These are phyloP conservation scores for Durotheca rogersii DNA, from an alignment of 495 filamentous ascomycete species.

Conservation along the genomic window DNA sequence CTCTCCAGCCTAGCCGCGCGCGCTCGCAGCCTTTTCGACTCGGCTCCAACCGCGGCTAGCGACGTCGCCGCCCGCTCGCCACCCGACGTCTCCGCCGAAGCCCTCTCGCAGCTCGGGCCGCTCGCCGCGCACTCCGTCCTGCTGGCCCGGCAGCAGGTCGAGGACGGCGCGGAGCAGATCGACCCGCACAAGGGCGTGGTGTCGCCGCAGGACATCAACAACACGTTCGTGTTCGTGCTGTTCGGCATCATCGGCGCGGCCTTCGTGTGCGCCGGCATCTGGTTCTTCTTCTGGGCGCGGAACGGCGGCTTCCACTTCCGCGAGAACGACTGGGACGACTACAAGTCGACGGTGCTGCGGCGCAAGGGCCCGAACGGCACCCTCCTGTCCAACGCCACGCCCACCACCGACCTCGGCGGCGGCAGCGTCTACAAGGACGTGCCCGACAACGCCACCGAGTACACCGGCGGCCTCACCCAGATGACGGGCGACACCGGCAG, in stretches of 20 bases:
- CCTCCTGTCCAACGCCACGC: constrained; percentile 75
- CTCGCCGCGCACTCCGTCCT: constrained; percentile 43
- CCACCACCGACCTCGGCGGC: constrained; percentile 76
- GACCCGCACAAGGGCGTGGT: constrained; percentile 55
- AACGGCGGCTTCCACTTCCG: constrained; percentile 90
- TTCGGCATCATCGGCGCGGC: constrained; percentile 81
- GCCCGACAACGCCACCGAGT: constrained; percentile 58
- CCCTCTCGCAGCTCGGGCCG: constrained; percentile 38
- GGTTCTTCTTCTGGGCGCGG: constrained; percentile 99
- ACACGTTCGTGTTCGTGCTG: constrained; percentile 75
- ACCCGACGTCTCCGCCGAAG: constrained; percentile 4
- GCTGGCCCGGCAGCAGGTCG: constrained; percentile 27
- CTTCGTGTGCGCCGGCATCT: constrained; percentile 76
- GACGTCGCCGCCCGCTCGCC: constrained; percentile 16
- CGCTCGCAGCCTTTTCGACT: constrained; percentile 29
- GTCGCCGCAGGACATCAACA: constrained; percentile 72
- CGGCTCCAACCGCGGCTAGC: constrained; percentile 18
- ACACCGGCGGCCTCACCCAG: constrained; percentile 42
- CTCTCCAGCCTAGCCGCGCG: constrained; percentile 30
- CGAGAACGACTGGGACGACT: constrained; percentile 92
- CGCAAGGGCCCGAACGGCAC: constrained; percentile 87
- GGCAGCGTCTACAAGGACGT: constrained; percentile 69
- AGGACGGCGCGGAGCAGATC: constrained; percentile 7
- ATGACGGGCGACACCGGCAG: constrained; percentile 44
- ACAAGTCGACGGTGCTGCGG: constrained; percentile 94